These are phyloP conservation scores for Microsporum ferrugineum DNA, from an alignment of 2,329 filamentous ascomycete species.

Conservation along the genomic window DNA sequence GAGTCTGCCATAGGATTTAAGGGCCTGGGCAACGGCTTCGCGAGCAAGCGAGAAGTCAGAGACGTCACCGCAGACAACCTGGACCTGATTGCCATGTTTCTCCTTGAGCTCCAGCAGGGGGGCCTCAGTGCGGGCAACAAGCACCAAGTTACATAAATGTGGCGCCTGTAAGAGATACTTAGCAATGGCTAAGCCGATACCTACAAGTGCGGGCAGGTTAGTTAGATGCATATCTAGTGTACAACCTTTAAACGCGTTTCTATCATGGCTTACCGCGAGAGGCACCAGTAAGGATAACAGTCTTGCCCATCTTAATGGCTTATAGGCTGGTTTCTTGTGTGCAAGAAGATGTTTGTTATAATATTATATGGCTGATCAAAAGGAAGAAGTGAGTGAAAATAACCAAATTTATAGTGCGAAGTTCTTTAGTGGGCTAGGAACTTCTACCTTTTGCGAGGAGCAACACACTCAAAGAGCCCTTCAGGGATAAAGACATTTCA, in stretches of 20 bases:
- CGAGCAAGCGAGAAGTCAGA: slow-evolving; percentile 44
- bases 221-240: neutral
- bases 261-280: slow-evolving; percentile 42
- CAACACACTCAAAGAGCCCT: neutral
- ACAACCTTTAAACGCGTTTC: neutral
- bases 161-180: slow-evolving; percentile 45
- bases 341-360: neutral
- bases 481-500: neutral
- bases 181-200: slow-evolving; percentile 51
- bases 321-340: neutral
- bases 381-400: neutral
- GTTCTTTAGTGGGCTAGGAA: neutral
- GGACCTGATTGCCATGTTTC: slow-evolving; percentile 44
- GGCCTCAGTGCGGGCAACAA: slow-evolving; percentile 45
- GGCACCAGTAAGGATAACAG: slow-evolving; percentile 59
- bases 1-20: slow-evolving; percentile 55
- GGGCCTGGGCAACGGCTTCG: slow-evolving; percentile 53
- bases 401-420: neutral
- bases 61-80: slow-evolving; percentile 48
- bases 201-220: slow-evolving; percentile 24
- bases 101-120: slow-evolving; percentile 44
- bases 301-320: slow-evolving; percentile 36
- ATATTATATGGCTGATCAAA: neutral
- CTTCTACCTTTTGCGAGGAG: neutral
- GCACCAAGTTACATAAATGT: slow-evolving; percentile 45